These are phyloP conservation scores for Solanum chmielewskii DNA, from an alignment of 257 asterid genomes.

Conservation along the genomic window DNA sequence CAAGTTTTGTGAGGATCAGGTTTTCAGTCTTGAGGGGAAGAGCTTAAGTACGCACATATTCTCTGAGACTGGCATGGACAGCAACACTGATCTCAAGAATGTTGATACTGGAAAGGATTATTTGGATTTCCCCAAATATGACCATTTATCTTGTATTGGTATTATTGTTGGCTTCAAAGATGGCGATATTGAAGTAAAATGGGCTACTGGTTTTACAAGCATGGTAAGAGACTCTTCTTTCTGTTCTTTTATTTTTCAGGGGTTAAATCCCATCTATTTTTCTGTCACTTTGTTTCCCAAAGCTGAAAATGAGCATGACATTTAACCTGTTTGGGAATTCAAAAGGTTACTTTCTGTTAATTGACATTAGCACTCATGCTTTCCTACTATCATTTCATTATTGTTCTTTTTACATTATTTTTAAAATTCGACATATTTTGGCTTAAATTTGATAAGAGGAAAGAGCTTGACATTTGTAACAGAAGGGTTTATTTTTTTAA, in stretches of 20 bases:
- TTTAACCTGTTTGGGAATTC: neutral
- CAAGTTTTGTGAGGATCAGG: slow-evolving; percentile 11
- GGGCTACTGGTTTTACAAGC: slow-evolving; percentile 70
- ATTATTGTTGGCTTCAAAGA: slow-evolving; percentile 44
- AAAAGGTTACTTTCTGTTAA: neutral
- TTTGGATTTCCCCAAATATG: slow-evolving; percentile 5
- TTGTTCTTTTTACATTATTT: neutral
- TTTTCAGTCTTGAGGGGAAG: slow-evolving; percentile 4
- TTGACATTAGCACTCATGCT: neutral
- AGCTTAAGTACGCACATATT: neutral
- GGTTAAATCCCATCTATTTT: neutral
- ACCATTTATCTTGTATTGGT: slow-evolving; percentile 49
- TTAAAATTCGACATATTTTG: neutral
- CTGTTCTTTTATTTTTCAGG: neutral
- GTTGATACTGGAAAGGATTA: slow-evolving; percentile 10
- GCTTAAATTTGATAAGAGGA: neutral
- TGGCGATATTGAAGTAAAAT: slow-evolving; percentile 65
- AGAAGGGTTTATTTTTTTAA: neutral
- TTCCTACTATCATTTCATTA: neutral
- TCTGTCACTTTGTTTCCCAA: neutral
- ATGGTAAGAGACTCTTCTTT: slow-evolving; percentile 31
- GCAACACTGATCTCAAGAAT: slow-evolving; percentile 8
- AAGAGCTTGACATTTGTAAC: neutral
- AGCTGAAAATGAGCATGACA: neutral
- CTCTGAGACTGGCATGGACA: slow-evolving; percentile 1